Evolutionary conservation across 2,329 filamentous ascomycete species (phyloP), one percentile per base, ranked within the genome.

Genomic region (Alternaria postmessia): DNA sequence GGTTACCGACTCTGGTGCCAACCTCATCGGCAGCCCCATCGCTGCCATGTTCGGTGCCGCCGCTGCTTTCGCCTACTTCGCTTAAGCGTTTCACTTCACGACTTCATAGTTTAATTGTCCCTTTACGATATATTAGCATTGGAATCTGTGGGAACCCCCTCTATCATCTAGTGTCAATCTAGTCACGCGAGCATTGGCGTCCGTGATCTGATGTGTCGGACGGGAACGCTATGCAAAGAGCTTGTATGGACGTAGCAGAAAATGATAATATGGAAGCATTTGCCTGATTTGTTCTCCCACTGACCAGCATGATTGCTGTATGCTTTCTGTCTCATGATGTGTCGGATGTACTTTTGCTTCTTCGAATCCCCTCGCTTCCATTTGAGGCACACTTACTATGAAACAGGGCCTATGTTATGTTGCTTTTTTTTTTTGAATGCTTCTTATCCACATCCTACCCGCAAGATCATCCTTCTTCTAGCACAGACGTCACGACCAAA

Each of bases 51-150:
- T 81, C 57, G 74, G 80, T 56, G 79, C 75, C 52, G 70, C 78
- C 20, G 80, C 77, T 56, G 80, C 78, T 34, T 74, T 81, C 58
- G 75, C 76, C 47, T 81, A 78, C 72, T 72, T 81, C 59, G 72
- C 74, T 64, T 80, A 79, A 73, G 65, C 59, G 54, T 22, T 43
- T 48, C 44, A 16, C 47, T 36, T 46, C 51, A 39, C 32, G 26
- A 32, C 46, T 30, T 44, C 20, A 47, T 58, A 47, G 28, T 47
- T 42, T 64, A 49, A 57, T 41, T 54, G 43, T 64, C 54, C 57
- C 47, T 54, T 46, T 64, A 62, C 48, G 57, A 68, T 61, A 61
- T 64, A 62, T 61, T 47, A 54, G 62, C 63, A 67, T 69, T 64
- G 57, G 66, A 69, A 63, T 63, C 52, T 61, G 38, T 56, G 60